Conservation (phyloP, 148 eudicot genomes). For the Chenopodium suecicum region DNA sequence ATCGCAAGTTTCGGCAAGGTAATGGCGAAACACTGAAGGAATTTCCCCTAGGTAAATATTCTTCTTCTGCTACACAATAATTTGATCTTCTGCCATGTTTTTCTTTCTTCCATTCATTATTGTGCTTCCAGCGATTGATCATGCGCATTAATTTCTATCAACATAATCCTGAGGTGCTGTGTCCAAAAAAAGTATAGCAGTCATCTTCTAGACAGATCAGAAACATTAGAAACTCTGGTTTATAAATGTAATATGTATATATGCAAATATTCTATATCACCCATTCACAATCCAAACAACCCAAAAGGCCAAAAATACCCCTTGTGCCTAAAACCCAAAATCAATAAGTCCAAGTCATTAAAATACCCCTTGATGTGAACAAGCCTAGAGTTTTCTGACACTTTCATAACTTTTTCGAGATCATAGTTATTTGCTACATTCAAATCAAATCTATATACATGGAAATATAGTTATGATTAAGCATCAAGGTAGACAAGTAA, state of each 20-base stretch:
- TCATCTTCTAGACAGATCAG: neutral
- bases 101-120: neutral
- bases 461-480: neutral
- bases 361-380: too few relatives aligned
- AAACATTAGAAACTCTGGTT: neutral
- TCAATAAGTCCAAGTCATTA: neutral
- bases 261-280: neutral
- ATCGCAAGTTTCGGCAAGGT: constrained; percentile 74
- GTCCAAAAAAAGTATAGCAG: neutral
- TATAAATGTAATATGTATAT: too few relatives aligned
- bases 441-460: neutral
- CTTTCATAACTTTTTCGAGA: too few relatives aligned
- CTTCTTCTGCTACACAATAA: neutral
- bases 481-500: neutral
- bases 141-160: too few relatives aligned
- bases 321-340: too few relatives aligned
- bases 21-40: constrained; percentile 61
- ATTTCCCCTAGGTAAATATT: constrained; percentile 48
- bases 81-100: neutral
- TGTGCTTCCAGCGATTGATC: neutral
- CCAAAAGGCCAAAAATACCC: neutral
- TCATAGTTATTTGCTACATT: too few relatives aligned
- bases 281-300: neutral
- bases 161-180: neutral
- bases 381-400: too few relatives aligned